Evolutionary conservation across 495 filamentous ascomycete genomes (phyloP).

Genomic region (Astrocystis sublimbata): DNA sequence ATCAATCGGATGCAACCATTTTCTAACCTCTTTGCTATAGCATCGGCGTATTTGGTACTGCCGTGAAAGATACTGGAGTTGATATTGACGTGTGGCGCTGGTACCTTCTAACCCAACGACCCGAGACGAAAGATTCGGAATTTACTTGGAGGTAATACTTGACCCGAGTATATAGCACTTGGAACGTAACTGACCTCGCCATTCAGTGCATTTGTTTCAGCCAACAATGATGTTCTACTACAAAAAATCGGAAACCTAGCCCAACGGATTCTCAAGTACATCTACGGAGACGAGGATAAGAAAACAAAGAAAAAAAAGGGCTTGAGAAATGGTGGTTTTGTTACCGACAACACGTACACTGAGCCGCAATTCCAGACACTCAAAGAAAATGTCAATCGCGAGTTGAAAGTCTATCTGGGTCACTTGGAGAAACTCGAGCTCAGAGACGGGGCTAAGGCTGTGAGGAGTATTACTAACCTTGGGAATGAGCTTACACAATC

Average conservation of each 20-base stretch:
- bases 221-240: constrained; percentile 89
- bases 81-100: constrained; percentile 88
- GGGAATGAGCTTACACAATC: constrained; percentile 7
- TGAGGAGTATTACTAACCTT: neutral
- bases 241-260: constrained; percentile 93
- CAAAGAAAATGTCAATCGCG: constrained; percentile 1
- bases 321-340: constrained; percentile 63
- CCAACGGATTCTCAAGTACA: constrained; percentile 88
- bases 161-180: neutral
- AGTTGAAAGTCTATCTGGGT: neutral
- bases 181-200: neutral
- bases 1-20: neutral
- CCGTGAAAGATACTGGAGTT: constrained; percentile 85
- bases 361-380: constrained; percentile 42
- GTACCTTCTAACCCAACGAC: constrained; percentile 84
- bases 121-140: constrained; percentile 85
- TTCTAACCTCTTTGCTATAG: constrained; percentile 24
- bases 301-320: no score
- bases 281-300: no score
- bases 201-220: constrained; percentile 66
- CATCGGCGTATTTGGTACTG: constrained; percentile 88
- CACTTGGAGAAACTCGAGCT: constrained; percentile 9
- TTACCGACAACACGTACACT: constrained; percentile 71
- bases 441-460: neutral
- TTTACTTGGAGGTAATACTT: constrained; percentile 66